Evolutionary conservation across 1,284 basidiomycete genomes (phyloP).

Genomic region (Hymenochaete sp.): DNA sequence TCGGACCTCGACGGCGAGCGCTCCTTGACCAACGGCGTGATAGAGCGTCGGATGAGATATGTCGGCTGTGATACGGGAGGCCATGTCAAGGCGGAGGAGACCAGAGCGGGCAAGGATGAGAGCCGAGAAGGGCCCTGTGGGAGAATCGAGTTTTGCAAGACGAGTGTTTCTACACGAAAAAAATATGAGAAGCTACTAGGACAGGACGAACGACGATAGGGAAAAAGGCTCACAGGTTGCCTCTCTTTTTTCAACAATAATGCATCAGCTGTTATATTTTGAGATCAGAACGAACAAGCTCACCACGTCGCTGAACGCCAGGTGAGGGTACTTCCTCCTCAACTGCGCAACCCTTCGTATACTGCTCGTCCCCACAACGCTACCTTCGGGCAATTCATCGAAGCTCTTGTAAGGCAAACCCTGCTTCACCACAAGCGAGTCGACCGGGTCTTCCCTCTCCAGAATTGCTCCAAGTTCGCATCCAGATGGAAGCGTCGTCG

Average conservation of each 20-base stretch:
- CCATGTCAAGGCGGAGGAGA: slow-evolving; percentile 74
- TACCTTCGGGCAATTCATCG: slow-evolving; percentile 81
- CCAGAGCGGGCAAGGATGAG: slow-evolving; percentile 94
- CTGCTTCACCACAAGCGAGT: slow-evolving; percentile 82
- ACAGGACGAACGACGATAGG: slow-evolving; percentile 24
- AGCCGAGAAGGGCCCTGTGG: slow-evolving; percentile 77
- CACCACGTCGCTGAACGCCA: slow-evolving; percentile 87
- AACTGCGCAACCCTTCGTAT: slow-evolving; percentile 91
- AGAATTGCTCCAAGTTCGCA: slow-evolving; percentile 83
- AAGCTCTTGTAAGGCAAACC: slow-evolving; percentile 68
- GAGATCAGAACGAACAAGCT: slow-evolving; percentile 26
- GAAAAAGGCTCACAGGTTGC: slow-evolving; percentile 58
- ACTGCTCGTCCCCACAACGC: slow-evolving; percentile 90
- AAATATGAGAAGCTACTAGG: slow-evolving; percentile 8
- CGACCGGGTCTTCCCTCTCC: slow-evolving; percentile 84
- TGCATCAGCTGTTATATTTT: slow-evolving; percentile 11
- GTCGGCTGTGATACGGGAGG: slow-evolving; percentile 73
- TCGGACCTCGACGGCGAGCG: slow-evolving; percentile 84
- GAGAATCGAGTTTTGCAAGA: slow-evolving; percentile 83
- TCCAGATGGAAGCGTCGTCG: slow-evolving; percentile 78
- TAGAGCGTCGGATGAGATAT: slow-evolving; percentile 69
- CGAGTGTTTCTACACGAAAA: slow-evolving; percentile 65
- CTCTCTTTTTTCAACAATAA: slow-evolving; percentile 41
- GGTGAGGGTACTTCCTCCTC: slow-evolving; percentile 66
- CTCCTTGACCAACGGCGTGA: slow-evolving; percentile 93